Conservation (phyloP, 345 rosid genomes). For the Pistacia atlantica region DNA sequence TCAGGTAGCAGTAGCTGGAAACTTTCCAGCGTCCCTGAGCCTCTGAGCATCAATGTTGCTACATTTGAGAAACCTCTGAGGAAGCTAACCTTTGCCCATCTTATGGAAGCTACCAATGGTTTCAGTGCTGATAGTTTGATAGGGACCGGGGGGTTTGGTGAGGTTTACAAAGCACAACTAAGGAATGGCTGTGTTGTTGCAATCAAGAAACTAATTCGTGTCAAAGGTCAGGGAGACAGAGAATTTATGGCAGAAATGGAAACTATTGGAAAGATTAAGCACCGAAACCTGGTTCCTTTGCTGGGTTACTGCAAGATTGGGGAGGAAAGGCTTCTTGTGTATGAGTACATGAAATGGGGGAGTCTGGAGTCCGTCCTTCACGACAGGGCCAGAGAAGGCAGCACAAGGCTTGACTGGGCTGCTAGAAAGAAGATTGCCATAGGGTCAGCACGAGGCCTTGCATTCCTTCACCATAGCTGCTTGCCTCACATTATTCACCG, state of each 20-base stretch:
- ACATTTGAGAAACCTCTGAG: conserved; percentile 96
- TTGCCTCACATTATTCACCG: conserved; percentile 95
- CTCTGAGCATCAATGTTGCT: conserved; percentile 92
- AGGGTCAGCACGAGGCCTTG: conserved; percentile 96
- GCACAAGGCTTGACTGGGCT: conserved; percentile 66
- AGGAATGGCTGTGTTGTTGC: conserved; percentile 79
- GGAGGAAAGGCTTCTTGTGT: conserved; percentile 96
- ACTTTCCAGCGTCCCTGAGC: conserved; percentile 88
- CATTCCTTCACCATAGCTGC: conserved; percentile 98
- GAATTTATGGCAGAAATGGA: conserved; percentile 99
- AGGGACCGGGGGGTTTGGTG: conserved; percentile 96
- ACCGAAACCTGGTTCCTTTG: conserved; percentile 90
- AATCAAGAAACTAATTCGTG: conserved; percentile 83
- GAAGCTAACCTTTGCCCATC: conserved; percentile 85
- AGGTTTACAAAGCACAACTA: conserved; percentile 92
- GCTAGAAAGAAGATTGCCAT: conserved; percentile 88
- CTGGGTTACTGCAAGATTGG: conserved; percentile 95
- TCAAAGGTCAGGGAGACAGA: conserved; percentile 95
- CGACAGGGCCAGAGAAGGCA: conserved; percentile 54
- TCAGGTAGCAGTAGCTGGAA: conserved; percentile 93
- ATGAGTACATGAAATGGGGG: conserved; percentile 98
- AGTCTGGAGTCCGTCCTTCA: conserved; percentile 93
- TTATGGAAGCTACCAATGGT: conserved; percentile 94
- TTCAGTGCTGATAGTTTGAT: conserved; percentile 88
- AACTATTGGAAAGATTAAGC: conserved; percentile 96